phyloP scores from a whole-genome alignment of 2,329 filamentous ascomycete genomes.

The Pestalotiopsis sp. region DNA sequence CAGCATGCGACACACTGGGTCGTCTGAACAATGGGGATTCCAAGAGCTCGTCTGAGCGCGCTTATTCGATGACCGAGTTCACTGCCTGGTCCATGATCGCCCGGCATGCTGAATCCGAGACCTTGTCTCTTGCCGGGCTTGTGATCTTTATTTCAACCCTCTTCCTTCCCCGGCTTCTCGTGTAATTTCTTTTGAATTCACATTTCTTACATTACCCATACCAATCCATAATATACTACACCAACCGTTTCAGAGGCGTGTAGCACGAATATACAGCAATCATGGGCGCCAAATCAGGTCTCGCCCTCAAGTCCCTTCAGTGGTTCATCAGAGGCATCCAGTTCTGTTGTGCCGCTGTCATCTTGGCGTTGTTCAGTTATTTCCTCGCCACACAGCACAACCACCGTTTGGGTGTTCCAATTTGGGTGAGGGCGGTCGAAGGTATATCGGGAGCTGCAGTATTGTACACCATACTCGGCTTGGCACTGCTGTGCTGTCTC shows the following conservation, averaged over 20 bases:
- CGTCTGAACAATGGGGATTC: neutral
- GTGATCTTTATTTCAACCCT: neutral
- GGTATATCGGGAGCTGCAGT: constrained; percentile 76
- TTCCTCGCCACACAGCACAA: constrained; percentile 75
- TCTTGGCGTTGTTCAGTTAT: constrained; percentile 82
- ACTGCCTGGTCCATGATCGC: neutral
- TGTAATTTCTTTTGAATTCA: neutral
- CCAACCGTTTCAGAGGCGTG: neutral
- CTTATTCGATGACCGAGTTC: neutral
- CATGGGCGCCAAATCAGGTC: constrained; percentile 61
- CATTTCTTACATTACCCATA: neutral
- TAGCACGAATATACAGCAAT: constrained; percentile 24
- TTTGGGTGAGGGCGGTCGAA: constrained; percentile 72
- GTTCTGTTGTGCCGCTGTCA: constrained; percentile 71
- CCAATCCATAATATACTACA: neutral
- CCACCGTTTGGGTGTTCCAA: constrained; percentile 64
- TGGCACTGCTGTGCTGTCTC: constrained; percentile 77
- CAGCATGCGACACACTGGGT: neutral
- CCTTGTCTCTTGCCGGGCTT: neutral
- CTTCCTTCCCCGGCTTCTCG: neutral
- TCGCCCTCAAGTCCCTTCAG: constrained; percentile 69
- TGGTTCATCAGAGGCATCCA: constrained; percentile 74
- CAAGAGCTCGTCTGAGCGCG: neutral
- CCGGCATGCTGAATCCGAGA: neutral
- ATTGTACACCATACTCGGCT: constrained; percentile 73